Base-by-base conservation (phyloP, 1,284 basidiomycete genomes). In the Phenoliferia sp. region DNA sequence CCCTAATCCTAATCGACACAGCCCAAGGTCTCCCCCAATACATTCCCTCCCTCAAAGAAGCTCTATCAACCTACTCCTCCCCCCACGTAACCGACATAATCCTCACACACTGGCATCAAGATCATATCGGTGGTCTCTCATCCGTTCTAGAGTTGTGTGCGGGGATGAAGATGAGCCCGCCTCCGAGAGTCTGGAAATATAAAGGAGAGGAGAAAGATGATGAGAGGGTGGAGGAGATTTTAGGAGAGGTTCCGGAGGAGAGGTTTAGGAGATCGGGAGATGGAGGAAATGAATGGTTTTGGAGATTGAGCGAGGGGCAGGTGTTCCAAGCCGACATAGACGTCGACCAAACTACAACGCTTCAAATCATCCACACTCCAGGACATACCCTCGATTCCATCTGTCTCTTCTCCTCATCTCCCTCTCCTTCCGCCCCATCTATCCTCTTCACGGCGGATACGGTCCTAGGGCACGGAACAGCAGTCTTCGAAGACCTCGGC, bases 381-480 rank as follows among this genome's bases (percentile, higher is more conserved):
- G 95, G 94, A 0, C 95, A 98, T 77, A 97, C 94, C 0, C 77
- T 82, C 44, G 94, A 98, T 78, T 94, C 92, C 7, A 85, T 95
- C 73, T 88, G 69, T 10, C 44, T 32, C 39, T 69, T 2, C 63
- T 72, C 12, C 61, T 19, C 29, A 31, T 31, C 48, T 9, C 26
- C 35, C n/a, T 31, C 32, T 84, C 55, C 34, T 7, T 31, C 57
- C 54, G 79, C 83, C 68, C 85, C 90, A 78, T 77, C 75, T 82
- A 87, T 85, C 1, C 82, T 94, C 31, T 90, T 95, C 80, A 94
- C 92, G 0, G 92, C 90, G 1, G 95, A 98, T 79, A 91, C 89
- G 7, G 87, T 98, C 6, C 85, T 98, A 29, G 94, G 95, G 0
- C 87, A 93, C 71, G 93, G 94, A 2, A 94, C 93, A 0, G 86